Percentiles rank a stretch among this genome's conserved stretches.
phyloP scores from a whole-genome alignment of 2,329 filamentous ascomycete genomes.

The Colletotrichum orbiculare region DNA sequence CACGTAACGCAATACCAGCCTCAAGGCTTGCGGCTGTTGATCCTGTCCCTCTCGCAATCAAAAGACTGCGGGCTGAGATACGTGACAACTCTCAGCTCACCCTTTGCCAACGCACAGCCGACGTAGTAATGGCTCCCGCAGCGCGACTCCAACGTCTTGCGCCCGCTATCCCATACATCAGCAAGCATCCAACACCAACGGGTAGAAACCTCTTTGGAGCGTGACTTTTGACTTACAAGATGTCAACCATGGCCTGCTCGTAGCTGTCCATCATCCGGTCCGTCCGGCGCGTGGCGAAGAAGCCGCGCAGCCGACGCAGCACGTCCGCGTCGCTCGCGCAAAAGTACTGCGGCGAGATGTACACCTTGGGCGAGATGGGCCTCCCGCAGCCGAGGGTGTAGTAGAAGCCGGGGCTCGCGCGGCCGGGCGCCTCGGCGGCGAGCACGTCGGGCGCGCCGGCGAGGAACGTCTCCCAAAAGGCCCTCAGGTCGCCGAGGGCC shows the following conservation, averaged over 20 bases:
- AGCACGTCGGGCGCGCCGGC: slow-evolving; percentile 21
- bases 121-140: slow-evolving; percentile 35
- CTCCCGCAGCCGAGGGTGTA: slow-evolving; percentile 31
- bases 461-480: slow-evolving; percentile 26
- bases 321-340: slow-evolving; percentile 27
- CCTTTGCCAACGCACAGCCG: slow-evolving; percentile 29
- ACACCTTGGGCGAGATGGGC: slow-evolving; percentile 31
- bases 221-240: slow-evolving; percentile 22
- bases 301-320: slow-evolving; percentile 24
- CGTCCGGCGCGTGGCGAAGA: slow-evolving; percentile 28
- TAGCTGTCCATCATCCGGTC: slow-evolving; percentile 35
- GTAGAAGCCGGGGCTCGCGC: slow-evolving; percentile 31
- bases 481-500: slow-evolving; percentile 29
- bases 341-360: slow-evolving; percentile 31
- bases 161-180: slow-evolving; percentile 13
- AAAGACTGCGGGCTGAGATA: slow-evolving; percentile 34
- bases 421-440: slow-evolving; percentile 22
- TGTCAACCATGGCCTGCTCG: slow-evolving; percentile 27
- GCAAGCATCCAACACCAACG: not conserved
- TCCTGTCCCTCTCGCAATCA: slow-evolving; percentile 28
- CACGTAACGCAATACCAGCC: not conserved
- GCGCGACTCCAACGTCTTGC: slow-evolving; percentile 25
- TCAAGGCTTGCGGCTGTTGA: slow-evolving; percentile 8
- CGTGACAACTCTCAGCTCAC: slow-evolving; percentile 31
- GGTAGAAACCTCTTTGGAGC: too few relatives aligned